phyloP scores from a whole-genome alignment of 176 grass and related monocot genomes.

The Oryza longistaminata region DNA sequence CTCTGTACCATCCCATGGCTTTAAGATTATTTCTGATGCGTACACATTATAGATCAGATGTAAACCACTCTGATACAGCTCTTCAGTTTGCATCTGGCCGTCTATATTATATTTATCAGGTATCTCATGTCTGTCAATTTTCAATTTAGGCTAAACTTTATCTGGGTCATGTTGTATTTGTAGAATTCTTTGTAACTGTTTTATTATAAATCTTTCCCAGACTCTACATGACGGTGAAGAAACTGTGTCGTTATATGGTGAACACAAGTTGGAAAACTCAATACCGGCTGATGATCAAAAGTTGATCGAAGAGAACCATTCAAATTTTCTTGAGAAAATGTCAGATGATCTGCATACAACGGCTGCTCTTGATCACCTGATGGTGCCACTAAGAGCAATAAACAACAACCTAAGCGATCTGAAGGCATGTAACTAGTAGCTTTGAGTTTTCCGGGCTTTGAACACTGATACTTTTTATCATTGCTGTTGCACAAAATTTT shows the following conservation, averaged over 20 bases:
- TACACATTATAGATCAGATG: slow-evolving; percentile 85
- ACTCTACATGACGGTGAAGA: slow-evolving; percentile 43
- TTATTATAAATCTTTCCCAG: slow-evolving; percentile 30
- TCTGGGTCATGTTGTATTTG: background rate
- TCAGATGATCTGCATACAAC: slow-evolving; percentile 57
- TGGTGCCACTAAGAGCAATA: slow-evolving; percentile 62
- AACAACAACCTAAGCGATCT: slow-evolving; percentile 60
- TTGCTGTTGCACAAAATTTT: background rate
- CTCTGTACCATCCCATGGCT: slow-evolving; percentile 84
- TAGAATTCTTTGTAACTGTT: background rate
- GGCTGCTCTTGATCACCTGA: slow-evolving; percentile 57
- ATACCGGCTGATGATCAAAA: slow-evolving; percentile 32
- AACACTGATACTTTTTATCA: background rate
- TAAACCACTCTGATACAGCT: slow-evolving; percentile 69
- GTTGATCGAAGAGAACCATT: slow-evolving; percentile 45
- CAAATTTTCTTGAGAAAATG: slow-evolving; percentile 46
- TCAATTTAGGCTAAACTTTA: background rate
- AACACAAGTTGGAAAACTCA: slow-evolving; percentile 34
- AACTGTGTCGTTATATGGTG: slow-evolving; percentile 38
- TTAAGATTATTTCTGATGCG: slow-evolving; percentile 94
- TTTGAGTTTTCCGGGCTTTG: background rate
- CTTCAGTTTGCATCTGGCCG: too few species aligned
- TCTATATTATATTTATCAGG: slow-evolving; percentile 59
- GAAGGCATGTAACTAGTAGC: slow-evolving; percentile 41
- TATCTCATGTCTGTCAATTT: slow-evolving; percentile 1